Evolutionary conservation across 805 yeast genomes (phyloP).

Genomic region (Ogataea ganodermae): DNA sequence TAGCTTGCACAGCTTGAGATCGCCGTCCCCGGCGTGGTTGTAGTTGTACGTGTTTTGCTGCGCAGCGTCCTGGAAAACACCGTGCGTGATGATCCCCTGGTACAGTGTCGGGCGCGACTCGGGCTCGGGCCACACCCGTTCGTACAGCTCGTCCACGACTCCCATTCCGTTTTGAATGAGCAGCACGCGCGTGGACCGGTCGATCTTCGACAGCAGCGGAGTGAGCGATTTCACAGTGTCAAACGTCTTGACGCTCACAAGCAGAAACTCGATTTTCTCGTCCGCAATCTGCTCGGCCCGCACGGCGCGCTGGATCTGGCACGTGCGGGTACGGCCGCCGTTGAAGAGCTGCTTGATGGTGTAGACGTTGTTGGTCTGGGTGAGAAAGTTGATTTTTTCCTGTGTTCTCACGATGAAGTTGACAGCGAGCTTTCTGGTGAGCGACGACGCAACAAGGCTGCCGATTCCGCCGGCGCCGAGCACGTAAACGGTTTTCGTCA

Average conservation of each 20-base stretch:
- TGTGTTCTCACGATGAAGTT: conserved; percentile 32
- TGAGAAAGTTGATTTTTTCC: conserved; percentile 25
- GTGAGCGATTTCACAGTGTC: conserved; percentile 65
- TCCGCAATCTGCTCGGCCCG: conserved; percentile 23
- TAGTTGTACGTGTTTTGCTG: conserved; percentile 41
- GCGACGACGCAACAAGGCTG: conserved; percentile 29
- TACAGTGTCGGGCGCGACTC: conserved; percentile 55
- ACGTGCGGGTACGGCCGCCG: conserved; percentile 13
- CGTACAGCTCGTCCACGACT: conserved; percentile 51
- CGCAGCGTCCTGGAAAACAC: conserved; percentile 53
- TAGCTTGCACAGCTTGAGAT: conserved; percentile 56
- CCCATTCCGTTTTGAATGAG: conserved; percentile 91
- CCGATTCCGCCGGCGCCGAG: conserved; percentile 42
- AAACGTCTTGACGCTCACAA: conserved; percentile 80
- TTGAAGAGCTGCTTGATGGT: conserved; percentile 30
- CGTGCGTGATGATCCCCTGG: conserved; percentile 84
- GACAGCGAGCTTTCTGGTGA: conserved; percentile 24
- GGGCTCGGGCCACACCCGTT: conserved; percentile 53
- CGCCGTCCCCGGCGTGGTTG: conserved; percentile 74
- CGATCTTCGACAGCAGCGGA: conserved; percentile 53
- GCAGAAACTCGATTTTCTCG: conserved; percentile 37
- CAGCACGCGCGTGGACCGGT: conserved; percentile 54
- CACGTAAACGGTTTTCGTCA: conserved; percentile 25
- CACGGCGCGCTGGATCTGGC: conserved; percentile 21
- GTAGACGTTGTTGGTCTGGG: conserved; percentile 20